Percentiles rank a stretch among this genome's conserved stretches.
phyloP scores from a whole-genome alignment of 176 grass and related monocot species.

The Tillandsia leiboldiana region DNA sequence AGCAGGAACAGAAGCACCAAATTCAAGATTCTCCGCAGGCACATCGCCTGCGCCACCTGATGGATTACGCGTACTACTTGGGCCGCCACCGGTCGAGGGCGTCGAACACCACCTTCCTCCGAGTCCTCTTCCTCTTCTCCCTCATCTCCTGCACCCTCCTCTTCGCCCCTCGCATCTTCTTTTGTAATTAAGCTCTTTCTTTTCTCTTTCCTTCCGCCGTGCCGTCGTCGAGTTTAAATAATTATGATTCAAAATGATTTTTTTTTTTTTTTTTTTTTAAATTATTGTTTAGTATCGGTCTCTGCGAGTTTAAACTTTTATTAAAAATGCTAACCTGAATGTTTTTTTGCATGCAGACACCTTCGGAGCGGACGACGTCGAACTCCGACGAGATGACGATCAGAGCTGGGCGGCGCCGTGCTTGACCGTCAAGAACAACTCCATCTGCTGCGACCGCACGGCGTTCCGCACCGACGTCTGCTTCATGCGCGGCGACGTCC shows the following conservation, averaged over 20 bases:
- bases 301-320: too few relatives aligned
- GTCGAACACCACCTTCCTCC: constrained; percentile 10
- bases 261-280: too few relatives aligned
- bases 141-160: constrained; percentile 34
- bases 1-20: not conserved
- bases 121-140: constrained; percentile 33
- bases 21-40: not conserved
- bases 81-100: constrained; percentile 6
- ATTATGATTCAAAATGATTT: too few relatives aligned
- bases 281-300: too few relatives aligned
- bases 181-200: constrained; percentile 14
- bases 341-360: not conserved
- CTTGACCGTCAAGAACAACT: constrained; percentile 20
- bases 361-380: not conserved
- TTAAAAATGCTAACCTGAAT: not conserved
- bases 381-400: not conserved
- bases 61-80: not conserved
- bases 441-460: constrained; percentile 63
- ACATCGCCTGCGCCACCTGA: not conserved
- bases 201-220: not conserved
- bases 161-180: constrained; percentile 24
- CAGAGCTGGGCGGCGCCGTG: constrained; percentile 27
- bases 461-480: constrained; percentile 60
- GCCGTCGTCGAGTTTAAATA: not conserved
- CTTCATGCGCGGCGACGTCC: constrained; percentile 72